These are phyloP conservation scores for Takashimella koratensis DNA, from an alignment of 1,284 basidiomycete species.

Conservation along the genomic window DNA sequence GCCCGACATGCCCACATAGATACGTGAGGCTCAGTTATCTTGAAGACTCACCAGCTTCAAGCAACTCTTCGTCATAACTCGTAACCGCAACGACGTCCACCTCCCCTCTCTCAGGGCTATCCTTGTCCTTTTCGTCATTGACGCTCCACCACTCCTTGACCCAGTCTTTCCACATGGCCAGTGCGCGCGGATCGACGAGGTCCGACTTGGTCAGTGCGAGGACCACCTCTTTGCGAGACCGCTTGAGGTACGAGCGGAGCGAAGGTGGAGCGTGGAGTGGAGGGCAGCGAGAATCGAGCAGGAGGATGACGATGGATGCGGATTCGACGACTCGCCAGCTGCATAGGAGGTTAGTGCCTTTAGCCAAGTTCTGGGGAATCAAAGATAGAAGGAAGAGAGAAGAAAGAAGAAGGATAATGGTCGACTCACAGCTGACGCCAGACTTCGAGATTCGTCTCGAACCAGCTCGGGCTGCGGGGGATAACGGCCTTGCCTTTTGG, in stretches of 20 bases:
- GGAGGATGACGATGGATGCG: conserved; percentile 75
- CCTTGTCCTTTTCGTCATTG: conserved; percentile 14
- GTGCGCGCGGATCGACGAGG: conserved; percentile 60
- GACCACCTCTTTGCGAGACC: conserved; percentile 58
- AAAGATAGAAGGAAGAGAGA: neutral
- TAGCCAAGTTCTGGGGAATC: neutral
- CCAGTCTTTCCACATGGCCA: conserved; percentile 65
- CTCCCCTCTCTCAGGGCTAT: neutral
- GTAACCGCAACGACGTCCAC: conserved; percentile 65
- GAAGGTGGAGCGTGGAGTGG: conserved; percentile 57
- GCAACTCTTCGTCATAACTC: conserved; percentile 60
- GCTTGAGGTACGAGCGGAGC: conserved; percentile 51
- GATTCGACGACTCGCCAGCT: conserved; percentile 86
- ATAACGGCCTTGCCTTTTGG: conserved; percentile 32
- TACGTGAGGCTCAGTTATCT: neutral
- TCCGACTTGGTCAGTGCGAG: conserved; percentile 82
- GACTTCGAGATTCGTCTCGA: conserved; percentile 84
- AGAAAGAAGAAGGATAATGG: neutral
- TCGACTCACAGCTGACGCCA: conserved; percentile 74
- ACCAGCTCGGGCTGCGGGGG: conserved; percentile 57
- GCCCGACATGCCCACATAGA: conserved; percentile 14
- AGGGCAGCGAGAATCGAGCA: conserved; percentile 83
- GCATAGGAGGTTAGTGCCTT: conserved; percentile 6
- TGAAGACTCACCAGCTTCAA: conserved; percentile 10
- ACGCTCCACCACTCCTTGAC: conserved; percentile 55